phyloP scores from a whole-genome alignment of 169 alveolate genomes.

The Perkinsus olseni region DNA sequence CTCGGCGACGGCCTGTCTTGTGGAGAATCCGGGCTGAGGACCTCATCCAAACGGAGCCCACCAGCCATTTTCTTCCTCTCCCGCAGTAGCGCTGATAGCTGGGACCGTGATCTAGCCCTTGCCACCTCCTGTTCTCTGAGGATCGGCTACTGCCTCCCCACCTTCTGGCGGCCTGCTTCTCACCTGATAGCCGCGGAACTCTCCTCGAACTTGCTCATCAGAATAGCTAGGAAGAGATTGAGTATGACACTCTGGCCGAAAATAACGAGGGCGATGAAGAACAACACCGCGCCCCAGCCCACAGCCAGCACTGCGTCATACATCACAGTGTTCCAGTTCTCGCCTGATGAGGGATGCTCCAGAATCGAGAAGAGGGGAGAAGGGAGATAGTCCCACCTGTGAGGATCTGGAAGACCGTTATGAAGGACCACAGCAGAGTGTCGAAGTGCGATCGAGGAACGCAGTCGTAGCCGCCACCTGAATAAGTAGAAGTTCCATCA shows the following conservation, averaged over 20 bases:
- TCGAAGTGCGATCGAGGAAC: constrained; percentile 33
- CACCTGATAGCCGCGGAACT: constrained; percentile 1
- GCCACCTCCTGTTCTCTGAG: not conserved
- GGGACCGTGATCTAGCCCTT: not conserved
- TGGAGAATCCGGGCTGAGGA: not conserved
- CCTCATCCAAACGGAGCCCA: not conserved
- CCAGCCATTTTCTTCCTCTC: not conserved
- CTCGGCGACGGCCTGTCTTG: not conserved
- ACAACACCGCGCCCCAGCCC: constrained; percentile 16
- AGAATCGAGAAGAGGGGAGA: not conserved
- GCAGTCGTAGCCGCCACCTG: not conserved
- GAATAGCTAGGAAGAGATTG: constrained; percentile 51
- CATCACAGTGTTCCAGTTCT: constrained; percentile 49
- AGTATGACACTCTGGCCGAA: constrained; percentile 44
- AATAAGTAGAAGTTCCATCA: not conserved
- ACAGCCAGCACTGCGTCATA: constrained; percentile 27
- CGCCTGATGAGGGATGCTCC: constrained; percentile 17
- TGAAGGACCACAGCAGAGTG: constrained; percentile 49
- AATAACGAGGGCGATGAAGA: constrained; percentile 25
- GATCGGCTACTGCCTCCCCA: not conserved
- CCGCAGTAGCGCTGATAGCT: not conserved
- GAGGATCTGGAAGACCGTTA: constrained; percentile 56
- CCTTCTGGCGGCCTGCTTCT: not conserved
- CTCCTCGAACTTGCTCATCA: constrained; percentile 29
- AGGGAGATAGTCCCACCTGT: constrained; percentile 32